Conservation (phyloP, 768 basidiomycete genomes). For the Trametes gibbosa region DNA sequence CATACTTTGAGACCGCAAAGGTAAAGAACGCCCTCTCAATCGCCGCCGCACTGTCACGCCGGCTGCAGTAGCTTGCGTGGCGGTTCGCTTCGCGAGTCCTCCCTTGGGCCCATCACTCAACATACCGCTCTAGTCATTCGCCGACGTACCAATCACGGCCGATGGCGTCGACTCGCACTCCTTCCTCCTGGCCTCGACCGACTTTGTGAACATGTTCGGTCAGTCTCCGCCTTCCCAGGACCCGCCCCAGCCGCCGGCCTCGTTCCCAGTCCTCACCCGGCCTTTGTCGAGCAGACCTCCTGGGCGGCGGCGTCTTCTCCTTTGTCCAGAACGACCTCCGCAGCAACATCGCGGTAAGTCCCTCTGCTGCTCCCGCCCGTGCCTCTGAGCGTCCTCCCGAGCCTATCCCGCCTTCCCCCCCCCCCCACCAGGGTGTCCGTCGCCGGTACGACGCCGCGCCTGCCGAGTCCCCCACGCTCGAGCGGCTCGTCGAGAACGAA, state of each 20-base stretch:
- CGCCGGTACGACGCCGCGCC: slow-evolving; percentile 43
- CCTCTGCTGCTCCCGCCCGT: not conserved
- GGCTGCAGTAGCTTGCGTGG: slow-evolving; percentile 10
- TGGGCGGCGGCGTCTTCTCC: slow-evolving; percentile 66
- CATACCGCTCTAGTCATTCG: slow-evolving; percentile 63
- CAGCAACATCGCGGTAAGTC: slow-evolving; percentile 59
- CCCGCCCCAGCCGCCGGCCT: too few relatives aligned
- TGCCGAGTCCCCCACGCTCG: slow-evolving; percentile 52
- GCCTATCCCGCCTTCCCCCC: not conserved
- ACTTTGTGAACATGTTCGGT: slow-evolving; percentile 75
- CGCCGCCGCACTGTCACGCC: slow-evolving; percentile 14
- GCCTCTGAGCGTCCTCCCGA: not conserved
- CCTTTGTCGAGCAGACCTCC: slow-evolving; percentile 45
- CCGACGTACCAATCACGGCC: slow-evolving; percentile 74
- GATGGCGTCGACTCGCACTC: slow-evolving; percentile 73
- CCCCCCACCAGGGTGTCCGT: slow-evolving; percentile 57
- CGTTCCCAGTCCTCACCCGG: not conserved
- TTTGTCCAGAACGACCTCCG: slow-evolving; percentile 73
- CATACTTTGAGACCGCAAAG: slow-evolving; percentile 69
- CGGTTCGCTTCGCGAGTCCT: slow-evolving; percentile 6
- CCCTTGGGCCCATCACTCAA: slow-evolving; percentile 1
- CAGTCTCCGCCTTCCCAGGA: slow-evolving; percentile 19
- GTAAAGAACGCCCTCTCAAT: slow-evolving; percentile 35
- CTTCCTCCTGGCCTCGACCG: slow-evolving; percentile 90
- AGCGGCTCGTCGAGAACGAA: slow-evolving; percentile 57